Conservation (phyloP, 495 filamentous ascomycete species). For the Pseudoneurospora amorphoporcata region DNA sequence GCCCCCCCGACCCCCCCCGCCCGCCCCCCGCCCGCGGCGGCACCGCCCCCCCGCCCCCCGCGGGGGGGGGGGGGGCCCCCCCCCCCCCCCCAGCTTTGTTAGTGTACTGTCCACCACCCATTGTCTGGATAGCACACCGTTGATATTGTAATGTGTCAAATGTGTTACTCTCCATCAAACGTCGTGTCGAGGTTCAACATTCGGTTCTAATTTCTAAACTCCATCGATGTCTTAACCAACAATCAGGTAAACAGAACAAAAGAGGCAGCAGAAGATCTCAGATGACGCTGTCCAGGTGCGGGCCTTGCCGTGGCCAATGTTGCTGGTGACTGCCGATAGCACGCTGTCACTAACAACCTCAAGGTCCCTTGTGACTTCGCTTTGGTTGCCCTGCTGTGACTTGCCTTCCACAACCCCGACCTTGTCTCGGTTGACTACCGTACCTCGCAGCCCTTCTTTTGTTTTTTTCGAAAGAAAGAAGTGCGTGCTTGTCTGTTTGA, state of each 20-base stretch:
- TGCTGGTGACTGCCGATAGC: neutral
- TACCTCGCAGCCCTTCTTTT: neutral
- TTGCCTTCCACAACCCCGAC: neutral
- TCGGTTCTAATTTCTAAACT: neutral
- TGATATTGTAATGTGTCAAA: neutral
- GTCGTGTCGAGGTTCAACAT: neutral
- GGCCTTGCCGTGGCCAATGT: neutral
- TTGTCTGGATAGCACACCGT: neutral
- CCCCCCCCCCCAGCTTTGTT: too few relatives aligned
- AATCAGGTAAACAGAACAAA: neutral
- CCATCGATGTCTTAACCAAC: neutral
- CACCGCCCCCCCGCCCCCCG: too few relatives aligned
- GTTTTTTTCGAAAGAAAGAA: neutral
- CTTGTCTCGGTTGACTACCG: neutral
- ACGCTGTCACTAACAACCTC: neutral
- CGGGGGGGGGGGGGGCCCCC: too few relatives aligned
- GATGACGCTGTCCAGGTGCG: neutral
- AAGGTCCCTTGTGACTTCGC: neutral
- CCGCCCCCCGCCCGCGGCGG: too few relatives aligned
- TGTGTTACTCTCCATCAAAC: neutral
- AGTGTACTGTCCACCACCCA: neutral
- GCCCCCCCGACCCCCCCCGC: too few relatives aligned
- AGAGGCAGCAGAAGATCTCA: neutral
- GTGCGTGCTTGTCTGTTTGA: neutral
- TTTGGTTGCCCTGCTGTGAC: neutral